Conservation (phyloP, 495 filamentous ascomycete species). For the Talaromyces stipitatus region DNA sequence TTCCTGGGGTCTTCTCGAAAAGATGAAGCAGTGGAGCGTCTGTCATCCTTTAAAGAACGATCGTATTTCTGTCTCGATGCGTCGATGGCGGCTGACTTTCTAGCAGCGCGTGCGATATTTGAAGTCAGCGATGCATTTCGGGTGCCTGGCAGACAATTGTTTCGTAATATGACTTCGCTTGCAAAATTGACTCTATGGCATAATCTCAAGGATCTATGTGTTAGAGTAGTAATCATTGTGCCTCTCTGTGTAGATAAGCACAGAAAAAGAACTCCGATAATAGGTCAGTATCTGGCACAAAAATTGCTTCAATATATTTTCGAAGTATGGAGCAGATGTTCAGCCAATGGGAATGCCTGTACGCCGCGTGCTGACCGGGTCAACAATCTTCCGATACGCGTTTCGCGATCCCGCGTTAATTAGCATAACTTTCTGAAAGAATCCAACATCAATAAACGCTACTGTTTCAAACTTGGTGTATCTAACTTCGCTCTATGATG, state of each 20-base stretch:
- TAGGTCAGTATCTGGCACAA: neutral
- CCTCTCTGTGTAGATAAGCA: neutral
- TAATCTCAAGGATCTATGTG: neutral
- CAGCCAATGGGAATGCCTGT: neutral
- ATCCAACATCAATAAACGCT: neutral
- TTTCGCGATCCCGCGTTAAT: neutral
- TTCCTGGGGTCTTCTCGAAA: neutral
- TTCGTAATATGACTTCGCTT: neutral
- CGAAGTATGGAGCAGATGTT: too few relatives aligned
- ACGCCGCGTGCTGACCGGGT: neutral
- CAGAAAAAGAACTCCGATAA: neutral
- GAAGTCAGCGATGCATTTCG: slow-evolving; percentile 48
- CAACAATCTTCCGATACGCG: neutral
- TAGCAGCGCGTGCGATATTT: slow-evolving; percentile 46
- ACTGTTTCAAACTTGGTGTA: neutral
- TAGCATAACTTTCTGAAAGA: neutral
- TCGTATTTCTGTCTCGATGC: slow-evolving; percentile 9
- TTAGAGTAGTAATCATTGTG: neutral
- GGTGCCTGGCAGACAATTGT: neutral
- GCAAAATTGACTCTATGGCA: neutral
- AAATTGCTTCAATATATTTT: neutral
- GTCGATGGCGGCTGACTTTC: slow-evolving; percentile 23
- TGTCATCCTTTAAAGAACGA: neutral
- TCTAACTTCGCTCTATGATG: neutral
- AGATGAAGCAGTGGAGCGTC: neutral